Evolutionary conservation across 441 rosid species (phyloP), one percentile per base, ranked within the genome.

Genomic region (Corymbia citriodora): DNA sequence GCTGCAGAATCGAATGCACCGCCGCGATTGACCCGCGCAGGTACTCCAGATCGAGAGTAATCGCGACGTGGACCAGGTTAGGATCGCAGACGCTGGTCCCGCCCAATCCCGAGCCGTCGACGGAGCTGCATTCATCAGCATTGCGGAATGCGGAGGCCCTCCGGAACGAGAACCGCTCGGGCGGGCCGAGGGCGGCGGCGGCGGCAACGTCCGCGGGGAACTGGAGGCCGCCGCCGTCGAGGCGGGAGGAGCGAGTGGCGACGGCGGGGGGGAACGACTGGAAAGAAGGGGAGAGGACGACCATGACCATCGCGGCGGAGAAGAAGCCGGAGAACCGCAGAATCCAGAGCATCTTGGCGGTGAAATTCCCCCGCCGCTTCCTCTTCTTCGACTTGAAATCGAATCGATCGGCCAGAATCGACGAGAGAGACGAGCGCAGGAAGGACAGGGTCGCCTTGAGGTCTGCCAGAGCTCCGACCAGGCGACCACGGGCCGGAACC

Each of bases 21-120:
- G 98, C 99, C 23, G 99, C 99, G 92, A 97, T 92, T 88, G 99
- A 96, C 81, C 99, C 99, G 6, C 99, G 96, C 7, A 97, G 95
- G 91, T 97, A 97, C n/a, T 94, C 94, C 6, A 93, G 90, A 87
- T 96, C 99, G 74, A 97, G 98, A 65, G 99, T 97, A 88, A 97
- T 95, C 5, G 97, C 98, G 10, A 95, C 96, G 88, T 97, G 98
- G 88, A 97, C 96, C 68, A 95, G 90, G 14, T 94, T 94, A 40
- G 97, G 97, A 90, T 94, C 93, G 88, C 99, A 96, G 81, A 96
- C 95, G 87, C 93, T 89, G 87, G 89, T 50, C 33, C 68, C 86
- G 3, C 92, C 91, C 48, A 91, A 50, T 90, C 68, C 83, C 85
- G 89, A 63, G 50, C 10, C 79, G 82, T 88, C 91, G 50, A 89